phyloP scores from a whole-genome alignment of 805 yeast species.

The Wickerhamomyces hampshirensis region DNA sequence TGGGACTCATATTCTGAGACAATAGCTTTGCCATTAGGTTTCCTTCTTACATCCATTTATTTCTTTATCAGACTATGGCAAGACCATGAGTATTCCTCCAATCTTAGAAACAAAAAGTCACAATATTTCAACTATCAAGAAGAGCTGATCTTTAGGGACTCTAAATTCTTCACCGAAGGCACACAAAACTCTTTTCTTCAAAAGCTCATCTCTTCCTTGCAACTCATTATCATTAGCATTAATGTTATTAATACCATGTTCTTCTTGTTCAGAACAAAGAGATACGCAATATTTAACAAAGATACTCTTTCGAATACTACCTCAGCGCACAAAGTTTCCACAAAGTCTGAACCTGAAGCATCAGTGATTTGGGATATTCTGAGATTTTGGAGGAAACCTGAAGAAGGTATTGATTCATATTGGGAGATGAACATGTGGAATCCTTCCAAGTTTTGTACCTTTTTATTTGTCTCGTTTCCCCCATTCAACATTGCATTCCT shows the following conservation, averaged over 20 bases:
- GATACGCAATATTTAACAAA: conserved; percentile 23
- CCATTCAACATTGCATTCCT: conserved; percentile 50
- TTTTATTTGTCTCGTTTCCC: conserved; percentile 49
- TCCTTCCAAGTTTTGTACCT: conserved; percentile 54
- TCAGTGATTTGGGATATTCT: background rate
- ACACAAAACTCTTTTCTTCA: conserved; percentile 4
- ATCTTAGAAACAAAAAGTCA: background rate
- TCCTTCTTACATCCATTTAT: conserved; percentile 17
- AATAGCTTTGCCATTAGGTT: conserved; percentile 24
- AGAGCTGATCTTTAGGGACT: conserved; percentile 14
- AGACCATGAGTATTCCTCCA: conserved; percentile 18
- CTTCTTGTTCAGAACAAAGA: conserved; percentile 22
- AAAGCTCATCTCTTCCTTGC: conserved; percentile 5
- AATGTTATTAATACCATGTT: conserved; percentile 17
- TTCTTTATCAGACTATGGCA: conserved; percentile 23
- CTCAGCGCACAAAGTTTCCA: conserved; percentile 19
- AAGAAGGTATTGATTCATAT: conserved; percentile 26
- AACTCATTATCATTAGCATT: conserved; percentile 13
- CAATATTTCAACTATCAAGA: conserved; percentile 9
- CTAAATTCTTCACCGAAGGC: conserved; percentile 16
- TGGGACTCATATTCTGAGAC: conserved; percentile 24
- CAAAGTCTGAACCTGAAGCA: background rate
- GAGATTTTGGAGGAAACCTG: conserved; percentile 3
- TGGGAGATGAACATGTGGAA: conserved; percentile 65
- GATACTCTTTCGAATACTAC: conserved; percentile 11